A percentile compares a stretch with the other conserved stretches of the same genome.
phyloP scores from a whole-genome alignment of 2,329 filamentous ascomycete genomes.

The Trichoderma afroharzianum region DNA sequence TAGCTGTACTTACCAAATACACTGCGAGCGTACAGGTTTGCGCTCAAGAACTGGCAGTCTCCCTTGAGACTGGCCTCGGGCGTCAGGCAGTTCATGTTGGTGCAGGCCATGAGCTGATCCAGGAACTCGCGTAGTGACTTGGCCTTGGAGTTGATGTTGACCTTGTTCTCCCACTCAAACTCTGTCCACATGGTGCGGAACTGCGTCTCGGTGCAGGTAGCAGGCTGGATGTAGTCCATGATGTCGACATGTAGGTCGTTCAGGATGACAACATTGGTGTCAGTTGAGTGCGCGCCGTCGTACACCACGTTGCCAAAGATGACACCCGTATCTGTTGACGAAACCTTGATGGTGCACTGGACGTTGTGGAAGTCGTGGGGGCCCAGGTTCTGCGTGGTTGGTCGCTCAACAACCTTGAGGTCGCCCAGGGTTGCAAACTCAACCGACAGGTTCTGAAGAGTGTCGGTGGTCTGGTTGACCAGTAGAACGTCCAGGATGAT shows the following conservation, averaged over 20 bases:
- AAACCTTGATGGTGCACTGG: constrained; percentile 97
- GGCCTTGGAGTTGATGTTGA: constrained; percentile 98
- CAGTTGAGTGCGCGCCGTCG: constrained; percentile 85
- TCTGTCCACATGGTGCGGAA: constrained; percentile 99
- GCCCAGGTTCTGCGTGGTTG: constrained; percentile 91
- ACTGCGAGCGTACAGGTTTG: constrained; percentile 92
- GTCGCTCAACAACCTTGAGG: constrained; percentile 94
- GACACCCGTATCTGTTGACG: constrained; percentile 94
- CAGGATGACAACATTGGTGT: constrained; percentile 94
- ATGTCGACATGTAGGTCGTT: constrained; percentile 99
- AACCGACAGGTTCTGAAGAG: constrained; percentile 92
- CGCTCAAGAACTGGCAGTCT: constrained; percentile 96
- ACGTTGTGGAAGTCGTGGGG: constrained; percentile 98
- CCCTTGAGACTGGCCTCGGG: constrained; percentile 95
- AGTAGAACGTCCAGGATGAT: constrained; percentile 94
- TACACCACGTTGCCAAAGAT: constrained; percentile 99
- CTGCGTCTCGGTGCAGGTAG: constrained; percentile 93
- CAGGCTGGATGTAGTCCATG: constrained; percentile 99
- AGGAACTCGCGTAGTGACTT: constrained; percentile 90
- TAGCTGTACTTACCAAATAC: constrained; percentile 79
- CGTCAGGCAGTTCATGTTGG: constrained; percentile 97
- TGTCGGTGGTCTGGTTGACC: constrained; percentile 96
- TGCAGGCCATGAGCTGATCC: constrained; percentile 91
- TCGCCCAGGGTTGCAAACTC: constrained; percentile 98
- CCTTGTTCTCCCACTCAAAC: constrained; percentile 99